Base-by-base conservation (phyloP, 257 asterid species). In the Solanum clarkiae region DNA sequence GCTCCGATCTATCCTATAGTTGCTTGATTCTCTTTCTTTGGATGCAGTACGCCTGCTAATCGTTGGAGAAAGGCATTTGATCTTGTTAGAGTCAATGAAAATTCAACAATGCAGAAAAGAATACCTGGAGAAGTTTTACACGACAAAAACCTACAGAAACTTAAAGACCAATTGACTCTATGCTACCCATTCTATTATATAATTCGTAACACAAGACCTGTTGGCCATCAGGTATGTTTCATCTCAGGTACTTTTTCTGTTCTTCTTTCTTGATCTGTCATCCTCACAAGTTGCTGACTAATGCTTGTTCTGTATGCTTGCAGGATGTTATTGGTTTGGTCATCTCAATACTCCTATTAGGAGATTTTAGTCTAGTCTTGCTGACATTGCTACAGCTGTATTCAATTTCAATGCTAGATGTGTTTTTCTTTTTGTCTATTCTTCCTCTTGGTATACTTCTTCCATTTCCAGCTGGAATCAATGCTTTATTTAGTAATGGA, bases 281-380 rank as follows among this genome's bases (percentile, higher is more conserved):
- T 42, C 26, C n/a, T 71, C 80, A 62, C 70, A n/a, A 22, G 13
- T 83, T 42, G 62, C 29, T 55, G 77, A 88, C 62, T 80, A 60
- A 87, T 62, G 69, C 45, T 45, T 74, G 57, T 57, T 40, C 60
- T 80, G 57, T 66, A 57, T 75, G 86, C 80, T 87, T 90, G 93
- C 96, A 95, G 98, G 98, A 93, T 88, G 94, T 95, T 80, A 97
- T 95, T 84, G 98, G 97, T 82, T 91, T 95, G 90, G 88, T 91
- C 79, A 90, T 94, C 89, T 95, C 98, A 17, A 86, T 92, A 83
- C 94, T 95, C 82, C 94, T 95, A 84, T 80, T 95, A 85, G 98
- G 94, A 91, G 98, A 95, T 93, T 90, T 95, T 92, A 93, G 97
- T 92, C 89, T 95, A 88, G 97, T 95, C 83, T 91, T 94, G 91